Evolutionary conservation across 164 flowering plant genomes (phyloP).

Genomic region (Protea cynaroides): DNA sequence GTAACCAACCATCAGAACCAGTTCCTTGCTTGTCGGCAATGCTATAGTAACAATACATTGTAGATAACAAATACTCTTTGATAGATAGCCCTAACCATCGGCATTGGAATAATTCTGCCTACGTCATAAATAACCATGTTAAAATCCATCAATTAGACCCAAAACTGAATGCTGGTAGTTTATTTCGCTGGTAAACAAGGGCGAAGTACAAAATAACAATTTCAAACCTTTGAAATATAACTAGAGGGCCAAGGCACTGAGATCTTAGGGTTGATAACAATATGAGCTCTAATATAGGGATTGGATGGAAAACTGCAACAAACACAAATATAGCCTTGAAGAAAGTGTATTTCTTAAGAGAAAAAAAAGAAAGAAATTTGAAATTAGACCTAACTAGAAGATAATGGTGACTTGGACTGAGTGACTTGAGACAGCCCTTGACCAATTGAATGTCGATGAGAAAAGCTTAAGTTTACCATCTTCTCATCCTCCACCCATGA

Average conservation of each 20-base stretch:
- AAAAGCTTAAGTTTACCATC: slow-evolving; percentile 52
- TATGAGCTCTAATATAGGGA: slow-evolving; percentile 71
- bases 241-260: slow-evolving; percentile 59
- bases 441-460: slow-evolving; percentile 76
- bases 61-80: slow-evolving; percentile 83
- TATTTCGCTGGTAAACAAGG: neutral
- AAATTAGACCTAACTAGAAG: slow-evolving; percentile 56
- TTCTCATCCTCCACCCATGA: slow-evolving; percentile 74
- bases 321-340: slow-evolving; percentile 9
- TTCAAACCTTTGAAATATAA: slow-evolving; percentile 75
- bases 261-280: slow-evolving; percentile 75
- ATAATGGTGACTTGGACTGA: slow-evolving; percentile 54
- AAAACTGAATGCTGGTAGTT: neutral
- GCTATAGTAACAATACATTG: slow-evolving; percentile 94
- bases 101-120: slow-evolving; percentile 74
- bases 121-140: neutral
- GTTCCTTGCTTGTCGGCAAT: slow-evolving; percentile 84
- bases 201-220: slow-evolving; percentile 5
- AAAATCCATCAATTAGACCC: neutral
- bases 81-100: slow-evolving; percentile 93
- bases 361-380: neutral
- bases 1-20: slow-evolving; percentile 70
- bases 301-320: slow-evolving; percentile 54
- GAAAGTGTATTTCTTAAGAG: neutral
- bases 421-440: slow-evolving; percentile 62